These are phyloP conservation scores for Mycotypha africana DNA, from an alignment of 371 early-diverging fungal species.

Conservation along the genomic window DNA sequence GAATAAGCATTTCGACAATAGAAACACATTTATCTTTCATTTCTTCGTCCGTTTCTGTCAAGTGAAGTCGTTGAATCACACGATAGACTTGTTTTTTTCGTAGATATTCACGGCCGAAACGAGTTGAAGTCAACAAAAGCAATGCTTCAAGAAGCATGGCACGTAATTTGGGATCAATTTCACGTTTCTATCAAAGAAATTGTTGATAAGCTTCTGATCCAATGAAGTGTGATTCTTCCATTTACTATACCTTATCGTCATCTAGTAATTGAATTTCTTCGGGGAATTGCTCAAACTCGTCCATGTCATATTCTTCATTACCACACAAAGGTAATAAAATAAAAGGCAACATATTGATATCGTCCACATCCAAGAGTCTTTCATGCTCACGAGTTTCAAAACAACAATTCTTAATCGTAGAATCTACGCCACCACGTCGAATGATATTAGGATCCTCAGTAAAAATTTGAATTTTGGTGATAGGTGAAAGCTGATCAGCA, in stretches of 20 bases:
- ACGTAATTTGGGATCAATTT: constrained; percentile 73
- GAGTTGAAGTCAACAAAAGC: constrained; percentile 72
- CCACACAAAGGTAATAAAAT: constrained; percentile 89
- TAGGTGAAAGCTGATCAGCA: constrained; percentile 56
- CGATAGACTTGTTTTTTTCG: constrained; percentile 82
- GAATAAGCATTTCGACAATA: constrained; percentile 82
- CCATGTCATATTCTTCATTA: constrained; percentile 85
- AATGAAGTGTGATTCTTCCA: background rate
- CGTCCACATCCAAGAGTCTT: constrained; percentile 56
- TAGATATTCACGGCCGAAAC: constrained; percentile 72
- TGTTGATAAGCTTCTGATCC: no score
- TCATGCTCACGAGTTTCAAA: constrained; percentile 72
- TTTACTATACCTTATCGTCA: constrained; percentile 56
- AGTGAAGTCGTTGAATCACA: constrained; percentile 79
- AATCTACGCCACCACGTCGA: constrained; percentile 83
- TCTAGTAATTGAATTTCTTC: constrained; percentile 88
- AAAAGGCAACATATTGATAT: constrained; percentile 78
- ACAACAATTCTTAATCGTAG: constrained; percentile 86
- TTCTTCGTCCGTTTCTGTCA: constrained; percentile 59
- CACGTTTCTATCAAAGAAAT: constrained; percentile 53
- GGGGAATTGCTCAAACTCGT: constrained; percentile 91
- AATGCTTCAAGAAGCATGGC: constrained; percentile 72
- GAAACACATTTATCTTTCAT: constrained; percentile 68
- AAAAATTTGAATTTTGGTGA: constrained; percentile 83
- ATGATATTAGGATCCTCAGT: constrained; percentile 77